Evolutionary conservation across 225 moss, liverwort and hornwort genomes (phyloP).

Genomic region (Sphagnum tenellum): DNA sequence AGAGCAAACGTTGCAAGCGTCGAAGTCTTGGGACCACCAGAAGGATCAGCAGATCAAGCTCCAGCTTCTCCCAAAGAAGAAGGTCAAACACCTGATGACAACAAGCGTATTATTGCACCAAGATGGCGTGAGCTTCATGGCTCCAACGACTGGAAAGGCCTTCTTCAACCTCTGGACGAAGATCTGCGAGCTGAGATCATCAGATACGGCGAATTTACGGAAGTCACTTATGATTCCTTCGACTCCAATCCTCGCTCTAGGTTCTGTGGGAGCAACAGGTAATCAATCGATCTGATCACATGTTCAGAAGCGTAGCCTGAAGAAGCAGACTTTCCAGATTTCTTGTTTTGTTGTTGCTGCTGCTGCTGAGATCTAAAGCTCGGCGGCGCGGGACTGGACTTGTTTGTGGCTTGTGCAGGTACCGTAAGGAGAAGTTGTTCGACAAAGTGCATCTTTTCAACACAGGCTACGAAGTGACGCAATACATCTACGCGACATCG

Average conservation of each 20-base stretch:
- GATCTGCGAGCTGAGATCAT: conserved; percentile 22
- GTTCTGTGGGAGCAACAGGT: too few relatives aligned
- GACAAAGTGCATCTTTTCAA: conserved; percentile 23
- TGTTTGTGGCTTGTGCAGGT: conserved; percentile 50
- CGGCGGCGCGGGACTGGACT: background rate
- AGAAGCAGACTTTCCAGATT: too few relatives aligned
- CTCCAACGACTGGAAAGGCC: conserved; percentile 27
- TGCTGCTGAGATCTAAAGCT: too few relatives aligned
- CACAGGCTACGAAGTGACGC: conserved; percentile 42
- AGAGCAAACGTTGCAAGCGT: too few relatives aligned
- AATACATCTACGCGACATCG: conserved; percentile 42
- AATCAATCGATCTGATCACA: too few relatives aligned
- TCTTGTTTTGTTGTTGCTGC: too few relatives aligned
- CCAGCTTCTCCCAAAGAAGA: too few relatives aligned
- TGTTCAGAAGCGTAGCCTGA: too few relatives aligned
- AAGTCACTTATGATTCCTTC: conserved; percentile 24
- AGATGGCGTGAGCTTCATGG: conserved; percentile 50
- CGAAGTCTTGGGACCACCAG: too few relatives aligned
- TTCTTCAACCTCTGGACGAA: conserved; percentile 37
- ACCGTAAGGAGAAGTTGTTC: conserved; percentile 23
- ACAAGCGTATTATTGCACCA: too few relatives aligned
- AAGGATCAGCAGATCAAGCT: too few relatives aligned
- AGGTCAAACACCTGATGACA: too few relatives aligned
- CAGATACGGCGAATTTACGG: conserved; percentile 49
- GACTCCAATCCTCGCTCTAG: conserved; percentile 22